Evolutionary conservation across 495 filamentous ascomycete genomes (phyloP), one percentile per base, ranked within the genome.

Genomic region (Evansstolkia leycettana): DNA sequence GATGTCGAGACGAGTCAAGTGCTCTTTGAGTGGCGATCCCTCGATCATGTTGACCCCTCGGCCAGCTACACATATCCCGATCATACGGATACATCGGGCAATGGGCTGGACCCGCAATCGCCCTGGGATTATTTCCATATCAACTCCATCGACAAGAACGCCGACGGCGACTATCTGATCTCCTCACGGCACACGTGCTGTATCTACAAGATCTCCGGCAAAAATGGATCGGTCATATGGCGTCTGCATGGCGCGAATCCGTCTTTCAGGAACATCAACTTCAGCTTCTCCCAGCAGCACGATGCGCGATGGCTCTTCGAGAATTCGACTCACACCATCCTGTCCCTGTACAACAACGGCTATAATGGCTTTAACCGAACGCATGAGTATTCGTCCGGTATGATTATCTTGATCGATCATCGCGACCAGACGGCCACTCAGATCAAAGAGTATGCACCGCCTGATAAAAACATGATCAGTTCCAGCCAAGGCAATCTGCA

Each of bases 71-170:
- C 59, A 12, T 63, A 48, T 43, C 60, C 64, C 28, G 38, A 47
- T 15, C 52, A 60, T 17, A 69, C 65, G 2, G 67, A 70, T 52
- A 63, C 63, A 34, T 63, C 58, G 40, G 58, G 66, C 20, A 57
- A 63, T 15, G 60, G 60, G 32, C 44, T 65, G 47, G 44, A 56
- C 29, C 50, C 58, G 28, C 47, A 45, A 37, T 48, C 67, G 39
- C 66, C 74, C 3, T 78, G 69, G 68, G 72, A 80, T 49, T 77
- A 72, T 48, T 78, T 77, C 56, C 73, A 76, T 50, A 72, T 80
- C 53, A 76, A 78, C 50, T 73, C 70, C 13, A 59, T 80, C 34
- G 73, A 77, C 44, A 76, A 75, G 49, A 66, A 73, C 46, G 28
- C 29, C 0, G 62, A 66, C 3, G 72, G 73, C 5, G 67, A 75